These are phyloP conservation scores for Talinum fruticosum DNA, from an alignment of 148 eudicot species.

Conservation along the genomic window DNA sequence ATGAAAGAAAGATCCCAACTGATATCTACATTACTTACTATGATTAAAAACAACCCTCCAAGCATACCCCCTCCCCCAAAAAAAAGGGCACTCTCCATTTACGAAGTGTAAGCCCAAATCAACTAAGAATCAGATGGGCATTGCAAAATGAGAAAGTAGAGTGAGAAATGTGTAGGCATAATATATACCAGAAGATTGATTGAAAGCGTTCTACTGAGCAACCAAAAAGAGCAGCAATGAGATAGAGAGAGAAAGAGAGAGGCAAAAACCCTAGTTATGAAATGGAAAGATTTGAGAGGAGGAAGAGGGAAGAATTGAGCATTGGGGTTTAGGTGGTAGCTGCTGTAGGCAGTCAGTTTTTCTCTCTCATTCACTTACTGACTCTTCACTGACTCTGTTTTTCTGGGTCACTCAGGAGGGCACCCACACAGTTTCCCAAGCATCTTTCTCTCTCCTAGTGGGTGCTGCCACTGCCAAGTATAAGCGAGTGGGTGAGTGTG, in stretches of 20 bases:
- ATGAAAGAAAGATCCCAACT: background rate
- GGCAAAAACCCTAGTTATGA: background rate
- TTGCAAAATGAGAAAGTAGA: background rate
- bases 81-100: background rate
- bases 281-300: background rate
- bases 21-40: background rate
- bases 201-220: background rate
- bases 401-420: background rate
- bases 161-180: background rate
- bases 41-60: background rate
- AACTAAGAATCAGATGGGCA: background rate
- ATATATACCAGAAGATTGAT: background rate
- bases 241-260: background rate
- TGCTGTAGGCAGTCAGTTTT: background rate
- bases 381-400: background rate
- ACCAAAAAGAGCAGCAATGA: background rate
- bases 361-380: too few species aligned
- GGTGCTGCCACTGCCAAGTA: background rate
- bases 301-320: background rate
- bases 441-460: background rate
- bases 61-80: background rate
- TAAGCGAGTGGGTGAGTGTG: background rate
- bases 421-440: background rate
- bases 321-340: background rate
- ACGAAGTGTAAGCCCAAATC: background rate